phyloP scores from a whole-genome alignment of 306 rosid species.

The Pterocarpus macrocarpus region DNA sequence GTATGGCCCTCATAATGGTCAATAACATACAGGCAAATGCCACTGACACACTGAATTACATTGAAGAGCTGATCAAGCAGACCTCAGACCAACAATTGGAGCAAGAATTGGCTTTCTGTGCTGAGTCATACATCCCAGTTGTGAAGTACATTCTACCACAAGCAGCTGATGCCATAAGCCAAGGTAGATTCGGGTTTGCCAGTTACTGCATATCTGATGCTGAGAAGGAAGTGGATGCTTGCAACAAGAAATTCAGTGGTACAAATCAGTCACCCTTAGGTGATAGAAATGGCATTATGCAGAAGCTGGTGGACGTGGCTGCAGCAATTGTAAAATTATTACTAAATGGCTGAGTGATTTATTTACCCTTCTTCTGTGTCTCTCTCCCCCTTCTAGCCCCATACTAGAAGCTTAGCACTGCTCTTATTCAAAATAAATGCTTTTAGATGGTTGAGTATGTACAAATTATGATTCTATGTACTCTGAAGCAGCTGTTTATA shows the following conservation, averaged over 20 bases:
- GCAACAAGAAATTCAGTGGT: constrained; percentile 70
- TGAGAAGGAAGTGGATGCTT: constrained; percentile 67
- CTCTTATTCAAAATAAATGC: constrained; percentile 27
- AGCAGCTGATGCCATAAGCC: constrained; percentile 73
- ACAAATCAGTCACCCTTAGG: constrained; percentile 54
- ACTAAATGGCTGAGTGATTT: constrained; percentile 51
- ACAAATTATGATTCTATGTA: constrained; percentile 38
- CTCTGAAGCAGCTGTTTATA: constrained; percentile 37
- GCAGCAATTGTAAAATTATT: constrained; percentile 65
- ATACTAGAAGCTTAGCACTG: not conserved
- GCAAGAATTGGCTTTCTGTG: constrained; percentile 76
- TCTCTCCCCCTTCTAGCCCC: not conserved
- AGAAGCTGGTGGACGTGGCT: constrained; percentile 68
- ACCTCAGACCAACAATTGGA: constrained; percentile 59
- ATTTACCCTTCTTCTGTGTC: not conserved
- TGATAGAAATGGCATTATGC: constrained; percentile 63
- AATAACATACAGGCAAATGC: constrained; percentile 53
- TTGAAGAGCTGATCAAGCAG: constrained; percentile 57
- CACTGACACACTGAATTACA: constrained; percentile 51
- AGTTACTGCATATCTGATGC: constrained; percentile 73
- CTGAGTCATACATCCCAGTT: constrained; percentile 78
- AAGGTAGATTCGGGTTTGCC: constrained; percentile 75
- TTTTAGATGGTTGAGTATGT: constrained; percentile 39
- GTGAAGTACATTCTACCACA: constrained; percentile 84
- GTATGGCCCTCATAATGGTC: constrained; percentile 60